Base-by-base conservation (phyloP, 2,329 filamentous ascomycete species). In the Cadophora gregata region DNA sequence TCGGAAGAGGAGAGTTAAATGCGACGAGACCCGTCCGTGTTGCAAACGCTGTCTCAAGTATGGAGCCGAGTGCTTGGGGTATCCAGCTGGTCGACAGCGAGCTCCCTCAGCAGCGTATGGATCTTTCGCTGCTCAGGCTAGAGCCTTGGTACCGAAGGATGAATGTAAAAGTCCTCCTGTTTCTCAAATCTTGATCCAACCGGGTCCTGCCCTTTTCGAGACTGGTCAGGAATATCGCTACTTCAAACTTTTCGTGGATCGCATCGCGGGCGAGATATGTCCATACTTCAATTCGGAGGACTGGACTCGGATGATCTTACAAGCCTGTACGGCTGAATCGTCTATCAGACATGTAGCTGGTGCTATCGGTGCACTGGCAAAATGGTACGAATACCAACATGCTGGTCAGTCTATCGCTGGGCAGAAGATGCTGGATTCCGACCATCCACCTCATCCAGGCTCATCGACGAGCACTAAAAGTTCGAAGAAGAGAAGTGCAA, bases 351-450 rank as follows among this genome's bases (percentile, higher is more conserved):
- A 70, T 60, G 71, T 67, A n/a, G 71, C 67, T 12, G 58, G 70
- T 21, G 71, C 71, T 33, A 71, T 73, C 29, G 68, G 70, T 9
- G 71, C 71, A 25, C 50, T 74, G 19, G 67, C 66, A n/a, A 72
- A 69, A 59, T 67, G 66, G 8, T 68, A 66, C 45, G 67, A 69
- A 48, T 62, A 67, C 21, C 67, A 67, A 5, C 63, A 66, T 21
- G 62, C 63, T 12, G 65, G 63, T n/a, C 62, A 63, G 47, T 63
- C 42, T 56, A 45, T 65, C 19, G 64, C 53, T 31, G 50, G 45
- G 31, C 59, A 50, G n/a, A 29, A 53, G 38, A 62, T 25, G 33
- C 7, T 58, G 21, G 36, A 63, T 9, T 42, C 36, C 1, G 61
- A 58, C 10, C 19, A 27, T 14, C 21, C 45, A n/a, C 19, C 31